Percentiles rank a stretch among this genome's conserved stretches.
Evolutionary conservation across 2,329 filamentous ascomycete species (phyloP).

Genomic region (Volutella citrinella): DNA sequence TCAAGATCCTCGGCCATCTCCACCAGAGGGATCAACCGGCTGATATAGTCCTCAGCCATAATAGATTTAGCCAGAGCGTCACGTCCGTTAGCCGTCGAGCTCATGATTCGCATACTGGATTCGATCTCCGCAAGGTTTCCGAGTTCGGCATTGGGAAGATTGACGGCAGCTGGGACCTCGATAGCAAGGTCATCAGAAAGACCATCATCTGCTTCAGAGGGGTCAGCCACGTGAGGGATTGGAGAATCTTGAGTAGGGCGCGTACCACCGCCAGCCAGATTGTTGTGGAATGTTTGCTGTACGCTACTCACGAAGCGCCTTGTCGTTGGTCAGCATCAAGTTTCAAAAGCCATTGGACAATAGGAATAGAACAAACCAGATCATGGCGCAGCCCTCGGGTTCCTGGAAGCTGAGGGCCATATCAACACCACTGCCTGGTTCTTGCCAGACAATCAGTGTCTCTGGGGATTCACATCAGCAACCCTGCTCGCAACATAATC

Average conservation of each 20-base stretch:
- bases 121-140: constrained; percentile 83
- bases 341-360: no score
- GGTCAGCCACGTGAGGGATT: no score
- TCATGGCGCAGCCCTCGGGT: constrained; percentile 85
- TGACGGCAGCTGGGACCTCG: constrained; percentile 68
- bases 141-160: constrained; percentile 77
- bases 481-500: no score
- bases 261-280: constrained; percentile 60
- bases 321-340: no score
- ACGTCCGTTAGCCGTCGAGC: constrained; percentile 69
- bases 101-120: constrained; percentile 75
- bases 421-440: constrained; percentile 76
- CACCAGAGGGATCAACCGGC: constrained; percentile 81
- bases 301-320: constrained; percentile 91
- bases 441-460: constrained; percentile 97
- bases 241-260: no score
- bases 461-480: constrained; percentile 55
- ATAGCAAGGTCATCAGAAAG: constrained; percentile 82
- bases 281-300: constrained; percentile 68
- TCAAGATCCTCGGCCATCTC: constrained; percentile 89
- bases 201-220: constrained; percentile 62
- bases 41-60: constrained; percentile 80
- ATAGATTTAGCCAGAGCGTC: constrained; percentile 87
- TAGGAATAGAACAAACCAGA: constrained; percentile 63
- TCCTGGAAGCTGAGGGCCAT: constrained; percentile 99